Conservation (phyloP, 2,329 filamentous ascomycete species). For the Pseudocercospora fijiensis region DNA sequence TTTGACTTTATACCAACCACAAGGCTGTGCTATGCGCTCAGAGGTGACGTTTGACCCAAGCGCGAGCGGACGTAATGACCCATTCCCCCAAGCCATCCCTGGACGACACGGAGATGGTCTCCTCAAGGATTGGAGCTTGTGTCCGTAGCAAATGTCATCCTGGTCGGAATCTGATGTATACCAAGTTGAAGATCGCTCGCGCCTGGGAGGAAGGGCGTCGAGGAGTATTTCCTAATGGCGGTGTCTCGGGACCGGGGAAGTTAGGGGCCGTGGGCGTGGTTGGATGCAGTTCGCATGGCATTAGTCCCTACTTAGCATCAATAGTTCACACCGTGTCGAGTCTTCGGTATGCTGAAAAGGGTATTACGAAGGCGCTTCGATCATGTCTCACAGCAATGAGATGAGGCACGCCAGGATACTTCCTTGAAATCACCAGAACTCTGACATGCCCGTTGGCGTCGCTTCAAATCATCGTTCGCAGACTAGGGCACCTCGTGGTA, state of each 20-base stretch:
- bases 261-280: background rate
- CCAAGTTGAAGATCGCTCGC: background rate
- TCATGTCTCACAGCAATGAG: background rate
- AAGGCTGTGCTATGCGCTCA: slow-evolving; percentile 1
- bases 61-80: background rate
- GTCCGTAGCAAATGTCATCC: background rate
- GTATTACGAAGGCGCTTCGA: background rate
- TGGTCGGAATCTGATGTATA: background rate
- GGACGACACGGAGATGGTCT: background rate
- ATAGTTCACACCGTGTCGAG: background rate
- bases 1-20: slow-evolving; percentile 1
- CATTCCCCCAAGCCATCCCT: background rate
- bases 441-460: background rate
- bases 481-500: background rate
- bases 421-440: background rate
- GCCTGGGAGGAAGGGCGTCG: background rate
- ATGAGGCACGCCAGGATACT: background rate
- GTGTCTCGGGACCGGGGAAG: background rate
- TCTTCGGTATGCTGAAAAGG: slow-evolving; percentile 1
- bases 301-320: slow-evolving; percentile 2
- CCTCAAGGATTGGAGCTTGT: background rate
- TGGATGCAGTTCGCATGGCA: slow-evolving; percentile 1
- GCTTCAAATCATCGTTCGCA: background rate
- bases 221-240: slow-evolving; percentile 2
- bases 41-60: background rate